Evolutionary conservation across 2,329 filamentous ascomycete genomes (phyloP), one percentile per base, ranked within the genome.

Genomic region (Xylaria digitata): DNA sequence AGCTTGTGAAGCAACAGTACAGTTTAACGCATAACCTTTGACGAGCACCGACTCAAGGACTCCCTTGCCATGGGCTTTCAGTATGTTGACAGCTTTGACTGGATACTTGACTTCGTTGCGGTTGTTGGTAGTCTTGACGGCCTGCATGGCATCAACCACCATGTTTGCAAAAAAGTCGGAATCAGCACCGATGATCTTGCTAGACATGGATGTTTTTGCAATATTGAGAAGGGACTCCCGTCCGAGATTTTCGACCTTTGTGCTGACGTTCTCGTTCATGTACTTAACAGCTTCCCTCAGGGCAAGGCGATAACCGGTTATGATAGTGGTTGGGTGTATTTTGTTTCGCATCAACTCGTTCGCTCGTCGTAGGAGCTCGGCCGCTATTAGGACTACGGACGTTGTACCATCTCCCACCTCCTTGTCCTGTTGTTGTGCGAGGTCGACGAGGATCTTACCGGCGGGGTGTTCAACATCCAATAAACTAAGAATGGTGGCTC

Each of bases 261-360:
- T 93, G 85, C 93, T 95, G 80, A 99, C 91, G 80, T 98, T 97
- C 82, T 99, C 96, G 82, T 93, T 95, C 91, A 99, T 96, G 83
- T 97, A 99, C 83, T 97, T 96, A 79, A 99, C 91, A 66, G 96
- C 96, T 85, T 99, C 96, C 77, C 96, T 89, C 73, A 99, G 87
- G 68, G 96, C 96, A 76, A 99, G 88, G 77, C 96, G 89, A 87
- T 99, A 99, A 76, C 96, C 96, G 69, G 94, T 98, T 79, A 99
- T 99, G 82, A 99, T 98, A 68, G 96, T 99, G 30, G 96, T 99
- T 63, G 96, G 96, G 84, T 99, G 96, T 88, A 99, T 99, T 80
- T 94, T 92, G 88, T 98, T 99, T 87, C 96, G 97, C 92, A 98
- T 96, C 73, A 99, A 88, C 84, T 99, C 96, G 85, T 99, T 99